Conservation (phyloP, 2,329 filamentous ascomycete species). For the Nemania serpens region DNA sequence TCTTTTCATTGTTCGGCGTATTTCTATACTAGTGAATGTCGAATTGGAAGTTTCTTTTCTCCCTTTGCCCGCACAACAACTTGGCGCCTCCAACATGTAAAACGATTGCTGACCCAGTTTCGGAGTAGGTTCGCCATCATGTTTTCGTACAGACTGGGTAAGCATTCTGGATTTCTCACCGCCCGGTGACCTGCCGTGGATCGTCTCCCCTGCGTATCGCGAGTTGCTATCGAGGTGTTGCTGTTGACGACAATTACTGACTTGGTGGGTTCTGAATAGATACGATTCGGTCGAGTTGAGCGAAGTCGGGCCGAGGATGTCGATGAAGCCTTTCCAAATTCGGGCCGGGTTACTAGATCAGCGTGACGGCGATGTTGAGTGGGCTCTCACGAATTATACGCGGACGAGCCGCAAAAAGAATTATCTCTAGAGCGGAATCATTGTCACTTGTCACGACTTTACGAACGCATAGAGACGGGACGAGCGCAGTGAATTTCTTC, state of each 20-base stretch:
- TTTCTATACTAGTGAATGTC: neutral
- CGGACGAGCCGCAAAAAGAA: conserved; percentile 94
- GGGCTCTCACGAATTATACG: conserved; percentile 95
- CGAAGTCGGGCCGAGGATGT: conserved; percentile 93
- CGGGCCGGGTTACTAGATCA: conserved; percentile 89
- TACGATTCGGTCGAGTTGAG: conserved; percentile 88
- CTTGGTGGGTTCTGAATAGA: conserved; percentile 45
- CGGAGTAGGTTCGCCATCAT: conserved; percentile 71
- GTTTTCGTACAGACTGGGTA: conserved; percentile 83
- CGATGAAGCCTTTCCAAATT: conserved; percentile 95
- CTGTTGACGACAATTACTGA: neutral
- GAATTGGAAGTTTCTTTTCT: neutral
- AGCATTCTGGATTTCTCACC: neutral
- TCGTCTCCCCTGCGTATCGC: neutral
- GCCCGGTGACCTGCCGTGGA: neutral
- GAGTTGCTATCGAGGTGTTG: neutral
- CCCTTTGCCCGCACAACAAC: too few species aligned
- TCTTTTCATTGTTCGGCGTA: neutral
- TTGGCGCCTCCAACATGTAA: neutral
- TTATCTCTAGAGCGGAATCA: conserved; percentile 66
- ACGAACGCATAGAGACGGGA: conserved; percentile 32
- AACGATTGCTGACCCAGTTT: conserved; percentile 9
- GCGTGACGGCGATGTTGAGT: conserved; percentile 94
- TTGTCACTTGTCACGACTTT: conserved; percentile 1
- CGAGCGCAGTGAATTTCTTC: conserved; percentile 29